phyloP scores from a whole-genome alignment of 768 basidiomycete genomes.

The Hortiboletus flavorubellus region DNA sequence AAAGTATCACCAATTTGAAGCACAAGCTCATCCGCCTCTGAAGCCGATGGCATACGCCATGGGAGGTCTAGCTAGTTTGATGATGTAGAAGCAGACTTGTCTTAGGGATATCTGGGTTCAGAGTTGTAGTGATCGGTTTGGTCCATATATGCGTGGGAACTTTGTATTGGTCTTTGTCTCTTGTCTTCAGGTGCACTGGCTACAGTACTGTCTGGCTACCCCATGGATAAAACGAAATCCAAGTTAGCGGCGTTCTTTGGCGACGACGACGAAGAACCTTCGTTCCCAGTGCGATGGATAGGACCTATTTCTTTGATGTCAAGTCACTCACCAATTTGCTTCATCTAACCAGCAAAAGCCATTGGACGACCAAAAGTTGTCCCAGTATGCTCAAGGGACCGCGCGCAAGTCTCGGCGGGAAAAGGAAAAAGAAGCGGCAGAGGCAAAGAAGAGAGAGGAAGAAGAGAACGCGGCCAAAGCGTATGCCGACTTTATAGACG shows the following conservation, averaged over 20 bases:
- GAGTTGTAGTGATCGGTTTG: neutral
- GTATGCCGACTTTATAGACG: constrained; percentile 80
- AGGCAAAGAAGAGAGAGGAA: constrained; percentile 83
- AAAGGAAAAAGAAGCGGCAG: constrained; percentile 89
- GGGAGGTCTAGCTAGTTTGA: constrained; percentile 61
- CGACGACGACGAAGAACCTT: constrained; percentile 78
- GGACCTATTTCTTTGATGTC: constrained; percentile 53
- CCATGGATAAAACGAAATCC: constrained; percentile 37
- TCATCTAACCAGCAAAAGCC: constrained; percentile 71
- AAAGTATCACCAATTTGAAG: constrained; percentile 79
- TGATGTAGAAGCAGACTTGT: constrained; percentile 50
- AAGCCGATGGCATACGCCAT: constrained; percentile 90
- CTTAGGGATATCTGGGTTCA: neutral
- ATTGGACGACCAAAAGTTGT: constrained; percentile 80
- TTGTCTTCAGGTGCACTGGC: neutral
- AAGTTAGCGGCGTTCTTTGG: constrained; percentile 80
- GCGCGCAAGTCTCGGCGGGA: constrained; percentile 88
- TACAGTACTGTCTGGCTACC: constrained; percentile 6
- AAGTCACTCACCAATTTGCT: constrained; percentile 56
- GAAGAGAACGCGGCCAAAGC: constrained; percentile 76
- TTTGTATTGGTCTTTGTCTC: neutral
- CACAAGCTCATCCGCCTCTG: constrained; percentile 83
- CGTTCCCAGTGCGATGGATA: constrained; percentile 91
- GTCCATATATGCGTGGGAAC: constrained; percentile 26
- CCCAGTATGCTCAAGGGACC: constrained; percentile 82